Percentiles rank a stretch among this genome's conserved stretches.
Evolutionary conservation across 1,284 basidiomycete species (phyloP).

Genomic region (Apiotrichum veenhuisii): DNA sequence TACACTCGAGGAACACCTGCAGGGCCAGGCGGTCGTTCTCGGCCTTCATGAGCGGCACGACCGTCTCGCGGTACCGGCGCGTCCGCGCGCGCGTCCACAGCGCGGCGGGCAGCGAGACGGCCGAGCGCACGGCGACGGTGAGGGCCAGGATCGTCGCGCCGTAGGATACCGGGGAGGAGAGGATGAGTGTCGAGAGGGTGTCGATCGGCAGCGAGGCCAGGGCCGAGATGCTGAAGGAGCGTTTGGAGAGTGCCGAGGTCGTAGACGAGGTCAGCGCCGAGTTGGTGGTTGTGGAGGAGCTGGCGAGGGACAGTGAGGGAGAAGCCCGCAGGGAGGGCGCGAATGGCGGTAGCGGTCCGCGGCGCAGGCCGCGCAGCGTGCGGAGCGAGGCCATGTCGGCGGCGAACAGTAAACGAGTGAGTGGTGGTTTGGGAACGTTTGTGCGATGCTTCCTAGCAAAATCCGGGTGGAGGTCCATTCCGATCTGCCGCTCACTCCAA

Average conservation of each 20-base stretch:
- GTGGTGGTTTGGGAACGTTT: too few relatives aligned
- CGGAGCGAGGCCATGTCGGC: neutral
- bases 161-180: conserved; percentile 36
- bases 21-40: conserved; percentile 47
- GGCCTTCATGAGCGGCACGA: conserved; percentile 50
- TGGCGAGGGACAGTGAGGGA: too few relatives aligned
- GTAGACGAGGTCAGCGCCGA: too few relatives aligned
- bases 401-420: too few relatives aligned
- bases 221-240: neutral
- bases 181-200: conserved; percentile 25
- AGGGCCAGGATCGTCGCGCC: conserved; percentile 51
- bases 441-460: too few relatives aligned
- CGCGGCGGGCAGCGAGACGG: conserved; percentile 52
- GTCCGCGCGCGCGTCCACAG: conserved; percentile 52
- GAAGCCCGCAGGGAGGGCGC: too few relatives aligned
- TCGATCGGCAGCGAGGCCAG: neutral
- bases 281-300: too few relatives aligned
- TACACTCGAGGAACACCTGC: conserved; percentile 37
- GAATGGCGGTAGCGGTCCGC: neutral
- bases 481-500: too few relatives aligned
- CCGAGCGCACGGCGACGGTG: conserved; percentile 50
- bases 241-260: neutral
- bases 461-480: too few relatives aligned
- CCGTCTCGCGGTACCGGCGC: conserved; percentile 40
- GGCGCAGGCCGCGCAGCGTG: neutral